Evolutionary conservation across 164 flowering plant species (phyloP), one percentile per base, ranked within the genome.

Genomic region (Hamamelis virginiana): DNA sequence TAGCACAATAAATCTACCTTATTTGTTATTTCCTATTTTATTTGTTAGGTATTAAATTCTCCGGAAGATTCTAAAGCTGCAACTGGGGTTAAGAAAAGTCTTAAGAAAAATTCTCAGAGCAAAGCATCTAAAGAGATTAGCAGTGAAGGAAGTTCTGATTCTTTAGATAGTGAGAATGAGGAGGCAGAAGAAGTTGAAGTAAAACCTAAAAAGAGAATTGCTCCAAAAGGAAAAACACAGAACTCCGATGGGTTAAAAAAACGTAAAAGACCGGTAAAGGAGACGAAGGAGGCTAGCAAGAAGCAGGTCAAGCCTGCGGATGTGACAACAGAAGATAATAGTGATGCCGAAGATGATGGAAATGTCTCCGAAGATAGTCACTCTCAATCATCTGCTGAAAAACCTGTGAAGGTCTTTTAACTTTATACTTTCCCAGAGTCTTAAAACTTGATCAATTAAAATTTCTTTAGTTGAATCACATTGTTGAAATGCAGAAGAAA

Each of bases 381-480:
- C 8, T 82, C 94, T 50, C 85, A 80, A 45, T 84, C 90, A 65
- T 86, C 97, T 66, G 78, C 77, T 48, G 92, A 80, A 75, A 87
- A 86, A 71, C 76, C 76, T 64, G 74, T 68, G 16, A 85, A 89
- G 97, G 97, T 93, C 43, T 58, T 28, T 19, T 50, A 21, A 18
- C 12, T 66, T 70, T 3, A 8, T 55, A 69, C 51, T 19, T 45
- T 12, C 43, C 43, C 27, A 59, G 23, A 18, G 38, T 55, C 43
- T 68, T 38, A 19, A n/a, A 52, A 8, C 18, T 47, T 44, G 23
- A 15, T 48, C n/a, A n/a, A 41, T 62, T 47, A 16, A 56, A 26
- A 19, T 44, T 28, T 27, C n/a, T 27, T 28, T 26, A 51, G 6
- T 55, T 27, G 19, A 68, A 55, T 44, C 43, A 41, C 43, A 19